Evolutionary conservation across 306 rosid genomes (phyloP).

Genomic region (Echinosophora koreensis): DNA sequence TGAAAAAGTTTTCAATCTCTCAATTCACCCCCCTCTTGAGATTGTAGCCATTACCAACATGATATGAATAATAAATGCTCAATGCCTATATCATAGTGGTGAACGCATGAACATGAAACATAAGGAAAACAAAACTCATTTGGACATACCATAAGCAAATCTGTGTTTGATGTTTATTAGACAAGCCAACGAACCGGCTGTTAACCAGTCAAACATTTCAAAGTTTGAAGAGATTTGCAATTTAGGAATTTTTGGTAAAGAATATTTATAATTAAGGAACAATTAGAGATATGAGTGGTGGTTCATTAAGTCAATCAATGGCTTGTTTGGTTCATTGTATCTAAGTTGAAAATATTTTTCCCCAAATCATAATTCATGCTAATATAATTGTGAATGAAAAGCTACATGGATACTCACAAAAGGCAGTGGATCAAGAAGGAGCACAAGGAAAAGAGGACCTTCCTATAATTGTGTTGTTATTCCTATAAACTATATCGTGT

Average conservation of each 20-base stretch:
- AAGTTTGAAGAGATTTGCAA: neutral
- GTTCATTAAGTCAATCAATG: neutral
- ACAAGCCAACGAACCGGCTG: slow-evolving; percentile 12
- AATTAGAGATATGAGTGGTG: neutral
- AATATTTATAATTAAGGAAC: neutral
- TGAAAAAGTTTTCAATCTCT: too few species aligned
- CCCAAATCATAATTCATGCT: slow-evolving; percentile 1
- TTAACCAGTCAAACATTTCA: neutral
- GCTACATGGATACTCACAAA: neutral
- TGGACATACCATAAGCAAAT: neutral
- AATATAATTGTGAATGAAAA: neutral
- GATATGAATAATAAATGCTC: slow-evolving; percentile 1
- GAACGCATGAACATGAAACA: neutral
- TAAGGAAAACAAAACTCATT: slow-evolving; percentile 11
- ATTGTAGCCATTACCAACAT: too few species aligned
- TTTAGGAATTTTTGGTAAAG: neutral
- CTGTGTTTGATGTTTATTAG: neutral
- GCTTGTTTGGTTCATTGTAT: neutral
- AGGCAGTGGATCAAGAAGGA: slow-evolving; percentile 6
- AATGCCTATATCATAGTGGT: neutral
- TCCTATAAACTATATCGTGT: neutral
- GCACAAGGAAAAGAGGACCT: neutral
- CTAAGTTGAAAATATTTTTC: neutral
- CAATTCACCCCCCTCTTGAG: too few species aligned
- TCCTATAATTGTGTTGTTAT: neutral